A percentile compares a stretch with the other conserved stretches of the same genome.
Conservation (phyloP, 2,329 filamentous ascomycete species). For the Cladosporium sp. region DNA sequence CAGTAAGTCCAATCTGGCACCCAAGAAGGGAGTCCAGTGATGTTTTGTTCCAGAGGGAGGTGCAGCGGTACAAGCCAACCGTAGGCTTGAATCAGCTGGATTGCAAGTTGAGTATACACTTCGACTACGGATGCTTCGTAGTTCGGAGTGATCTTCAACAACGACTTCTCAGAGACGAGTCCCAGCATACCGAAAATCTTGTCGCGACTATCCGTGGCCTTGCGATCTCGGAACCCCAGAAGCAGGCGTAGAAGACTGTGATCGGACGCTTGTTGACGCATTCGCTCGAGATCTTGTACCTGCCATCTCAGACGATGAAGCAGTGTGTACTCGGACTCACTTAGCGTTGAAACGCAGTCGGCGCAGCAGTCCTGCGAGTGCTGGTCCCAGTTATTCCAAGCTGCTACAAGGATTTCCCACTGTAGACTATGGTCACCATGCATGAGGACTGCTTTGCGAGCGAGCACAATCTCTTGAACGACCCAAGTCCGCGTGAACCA, state of each 20-base stretch:
- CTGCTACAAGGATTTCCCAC: background rate
- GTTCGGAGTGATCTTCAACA: background rate
- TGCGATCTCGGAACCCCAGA: background rate
- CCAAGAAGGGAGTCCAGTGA: conserved; percentile 2
- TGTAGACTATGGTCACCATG: background rate
- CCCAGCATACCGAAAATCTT: conserved; percentile 13
- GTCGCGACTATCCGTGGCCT: conserved; percentile 5
- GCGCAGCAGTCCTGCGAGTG: background rate
- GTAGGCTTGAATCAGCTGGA: background rate
- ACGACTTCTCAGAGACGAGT: background rate
- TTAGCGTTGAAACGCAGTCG: background rate
- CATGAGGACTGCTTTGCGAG: background rate
- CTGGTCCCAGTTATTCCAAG: background rate
- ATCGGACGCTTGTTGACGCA: background rate
- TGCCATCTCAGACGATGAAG: background rate
- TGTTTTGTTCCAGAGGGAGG: conserved; percentile 1
- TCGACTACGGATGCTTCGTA: background rate
- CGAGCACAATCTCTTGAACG: background rate
- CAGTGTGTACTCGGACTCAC: background rate
- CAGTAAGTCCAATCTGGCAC: conserved; percentile 12
- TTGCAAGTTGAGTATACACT: background rate
- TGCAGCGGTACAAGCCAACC: conserved; percentile 1
- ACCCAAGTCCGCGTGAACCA: background rate
- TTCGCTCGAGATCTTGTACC: background rate
- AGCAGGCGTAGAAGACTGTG: background rate